phyloP scores from a whole-genome alignment of 1,139 yeast genomes.

The Ogataea hybrid region DNA sequence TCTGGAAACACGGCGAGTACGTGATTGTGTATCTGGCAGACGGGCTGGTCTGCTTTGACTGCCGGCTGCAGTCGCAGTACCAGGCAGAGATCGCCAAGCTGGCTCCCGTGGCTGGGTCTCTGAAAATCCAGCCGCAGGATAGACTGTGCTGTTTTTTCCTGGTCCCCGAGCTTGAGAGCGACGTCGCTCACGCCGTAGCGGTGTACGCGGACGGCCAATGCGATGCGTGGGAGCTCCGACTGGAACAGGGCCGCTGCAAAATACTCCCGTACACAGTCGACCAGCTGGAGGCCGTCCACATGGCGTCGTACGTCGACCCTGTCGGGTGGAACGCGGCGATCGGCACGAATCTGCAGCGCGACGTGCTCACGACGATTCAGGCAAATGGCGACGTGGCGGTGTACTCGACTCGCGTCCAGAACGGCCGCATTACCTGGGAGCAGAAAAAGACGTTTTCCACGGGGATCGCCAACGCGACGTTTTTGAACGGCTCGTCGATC shows the following conservation, averaged over 20 bases:
- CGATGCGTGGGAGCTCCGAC: conserved; percentile 27
- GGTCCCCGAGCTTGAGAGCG: conserved; percentile 43
- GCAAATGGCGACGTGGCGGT: conserved; percentile 53
- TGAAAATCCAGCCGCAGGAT: conserved; percentile 16
- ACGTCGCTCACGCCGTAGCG: conserved; percentile 44
- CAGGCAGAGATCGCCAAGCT: conserved; percentile 16
- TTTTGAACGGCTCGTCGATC: conserved; percentile 71
- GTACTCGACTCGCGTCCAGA: conserved; percentile 36
- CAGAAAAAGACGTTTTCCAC: conserved; percentile 51
- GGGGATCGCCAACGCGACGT: conserved; percentile 49
- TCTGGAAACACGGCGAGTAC: conserved; percentile 53
- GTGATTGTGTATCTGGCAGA: conserved; percentile 44
- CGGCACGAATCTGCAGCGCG: conserved; percentile 43
- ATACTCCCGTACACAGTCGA: conserved; percentile 31
- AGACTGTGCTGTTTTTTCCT: conserved; percentile 42
- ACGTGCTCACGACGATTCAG: conserved; percentile 59
- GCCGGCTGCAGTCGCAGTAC: conserved; percentile 32
- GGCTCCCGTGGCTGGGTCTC: conserved; percentile 21
- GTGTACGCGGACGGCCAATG: conserved; percentile 34
- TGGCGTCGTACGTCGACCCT: conserved; percentile 64
- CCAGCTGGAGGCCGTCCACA: conserved; percentile 35
- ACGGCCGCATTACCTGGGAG: conserved; percentile 47
- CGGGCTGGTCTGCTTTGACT: conserved; percentile 63
- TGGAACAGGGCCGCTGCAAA: conserved; percentile 22
- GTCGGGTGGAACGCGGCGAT: conserved; percentile 48